Evolutionary conservation across 208 protist species (phyloP).

Genomic region (Crithidia brevicula): DNA sequence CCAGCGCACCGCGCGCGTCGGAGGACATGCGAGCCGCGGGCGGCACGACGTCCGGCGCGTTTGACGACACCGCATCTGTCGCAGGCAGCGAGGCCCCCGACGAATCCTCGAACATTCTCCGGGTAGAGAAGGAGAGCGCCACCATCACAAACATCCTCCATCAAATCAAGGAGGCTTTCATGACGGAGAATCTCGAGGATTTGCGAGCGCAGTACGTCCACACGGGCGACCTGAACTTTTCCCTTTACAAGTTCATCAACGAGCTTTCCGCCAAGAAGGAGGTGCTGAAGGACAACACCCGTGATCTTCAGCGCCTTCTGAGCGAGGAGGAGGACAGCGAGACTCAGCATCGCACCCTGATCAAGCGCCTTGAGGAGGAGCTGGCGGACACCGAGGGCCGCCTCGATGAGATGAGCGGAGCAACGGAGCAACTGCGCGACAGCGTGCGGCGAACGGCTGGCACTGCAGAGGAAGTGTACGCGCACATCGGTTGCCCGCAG

Average conservation of each 20-base stretch:
- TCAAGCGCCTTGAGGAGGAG: conserved; percentile 91
- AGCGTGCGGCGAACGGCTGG: conserved; percentile 65
- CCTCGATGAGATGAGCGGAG: conserved; percentile 69
- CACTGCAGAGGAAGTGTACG: conserved; percentile 83
- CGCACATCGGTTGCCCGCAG: conserved; percentile 66
- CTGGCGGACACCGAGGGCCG: conserved; percentile 85
- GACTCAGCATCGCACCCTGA: conserved; percentile 67
- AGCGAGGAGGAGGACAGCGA: conserved; percentile 84
- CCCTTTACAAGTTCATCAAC: conserved; percentile 97
- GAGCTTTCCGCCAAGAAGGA: conserved; percentile 93
- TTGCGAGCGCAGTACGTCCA: conserved; percentile 86
- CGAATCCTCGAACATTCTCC: conserved; percentile 34
- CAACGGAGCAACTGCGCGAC: conserved; percentile 55
- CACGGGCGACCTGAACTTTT: conserved; percentile 95
- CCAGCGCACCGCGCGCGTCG: conserved; percentile 6
- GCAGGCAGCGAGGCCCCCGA: conserved; percentile 39
- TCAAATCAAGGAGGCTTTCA: conserved; percentile 84
- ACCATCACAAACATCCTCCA: conserved; percentile 80
- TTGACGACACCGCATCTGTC: conserved; percentile 16
- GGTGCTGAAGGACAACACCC: conserved; percentile 88
- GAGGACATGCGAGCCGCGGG: conserved; percentile 19
- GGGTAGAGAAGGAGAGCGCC: conserved; percentile 49
- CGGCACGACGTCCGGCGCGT: conserved; percentile 4
- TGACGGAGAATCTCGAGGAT: conserved; percentile 84
- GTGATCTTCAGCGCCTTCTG: conserved; percentile 77